These are phyloP conservation scores for Diaporthe sp. DNA, from an alignment of 2,329 filamentous ascomycete species.

Conservation along the genomic window DNA sequence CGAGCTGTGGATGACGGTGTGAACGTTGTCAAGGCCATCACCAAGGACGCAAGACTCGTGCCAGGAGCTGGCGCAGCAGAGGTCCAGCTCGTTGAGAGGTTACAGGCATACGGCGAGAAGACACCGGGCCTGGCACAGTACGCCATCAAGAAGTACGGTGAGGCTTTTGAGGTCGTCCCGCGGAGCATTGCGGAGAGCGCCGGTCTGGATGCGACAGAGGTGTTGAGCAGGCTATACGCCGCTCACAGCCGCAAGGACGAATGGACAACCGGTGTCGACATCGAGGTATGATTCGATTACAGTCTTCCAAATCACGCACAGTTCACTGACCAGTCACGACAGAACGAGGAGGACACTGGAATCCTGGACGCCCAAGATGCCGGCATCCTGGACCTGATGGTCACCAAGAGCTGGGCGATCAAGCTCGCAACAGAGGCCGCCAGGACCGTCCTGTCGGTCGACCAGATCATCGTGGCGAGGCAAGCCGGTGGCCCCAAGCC, in stretches of 20 bases:
- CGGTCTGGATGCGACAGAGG: conserved; percentile 96
- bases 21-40: conserved; percentile 98
- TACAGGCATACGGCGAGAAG: conserved; percentile 91
- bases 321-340: conserved; percentile 44
- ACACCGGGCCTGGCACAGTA: conserved; percentile 95
- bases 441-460: conserved; percentile 92
- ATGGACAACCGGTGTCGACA: conserved; percentile 93
- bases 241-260: conserved; percentile 90
- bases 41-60: conserved; percentile 89
- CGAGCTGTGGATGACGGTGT: conserved; percentile 97
- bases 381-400: conserved; percentile 91
- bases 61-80: conserved; percentile 96
- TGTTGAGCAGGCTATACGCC: conserved; percentile 91
- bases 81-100: conserved; percentile 91
- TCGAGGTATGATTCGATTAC: conserved; percentile 71
- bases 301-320: background rate
- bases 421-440: conserved; percentile 96
- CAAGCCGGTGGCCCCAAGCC: conserved; percentile 98
- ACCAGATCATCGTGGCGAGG: conserved; percentile 98
- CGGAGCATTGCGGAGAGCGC: conserved; percentile 95
- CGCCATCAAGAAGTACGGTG: conserved; percentile 96
- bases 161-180: conserved; percentile 97
- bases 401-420: conserved; percentile 96
- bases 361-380: conserved; percentile 88
- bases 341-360: conserved; percentile 84